A percentile compares a stretch with the other conserved stretches of the same genome.
Conservation (phyloP, 176 grass and related monocot species). For the Musa troglodytarum region DNA sequence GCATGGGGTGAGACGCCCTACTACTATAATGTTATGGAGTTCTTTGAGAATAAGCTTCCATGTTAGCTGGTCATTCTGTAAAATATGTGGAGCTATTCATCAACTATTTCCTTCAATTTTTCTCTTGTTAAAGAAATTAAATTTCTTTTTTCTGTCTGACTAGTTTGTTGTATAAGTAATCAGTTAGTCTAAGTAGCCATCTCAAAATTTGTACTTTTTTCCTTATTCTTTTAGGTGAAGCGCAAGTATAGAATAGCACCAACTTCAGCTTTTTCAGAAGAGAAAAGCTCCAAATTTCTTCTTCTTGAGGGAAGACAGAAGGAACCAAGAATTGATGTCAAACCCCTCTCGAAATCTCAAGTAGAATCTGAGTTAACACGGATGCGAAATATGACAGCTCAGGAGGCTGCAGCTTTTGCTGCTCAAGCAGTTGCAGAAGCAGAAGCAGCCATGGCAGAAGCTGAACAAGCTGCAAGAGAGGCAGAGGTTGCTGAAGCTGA, state of each 20-base stretch:
- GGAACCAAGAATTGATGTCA: conserved; percentile 27
- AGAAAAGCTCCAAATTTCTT: conserved; percentile 32
- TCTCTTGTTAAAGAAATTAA: not conserved
- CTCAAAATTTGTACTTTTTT: conserved; percentile 3
- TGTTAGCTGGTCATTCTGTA: no score
- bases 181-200: not conserved
- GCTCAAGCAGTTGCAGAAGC: conserved; percentile 84
- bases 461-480: conserved; percentile 64
- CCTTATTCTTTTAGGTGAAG: conserved; percentile 44
- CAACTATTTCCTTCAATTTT: not conserved
- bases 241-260: conserved; percentile 71
- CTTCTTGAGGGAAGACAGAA: conserved; percentile 25
- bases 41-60: no score
- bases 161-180: not conserved
- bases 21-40: no score
- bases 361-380: conserved; percentile 46
- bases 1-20: no score
- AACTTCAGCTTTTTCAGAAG: conserved; percentile 25
- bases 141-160: no score
- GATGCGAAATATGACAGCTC: conserved; percentile 46
- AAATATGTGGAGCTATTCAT: no score
- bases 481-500: conserved; percentile 68
- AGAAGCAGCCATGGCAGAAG: conserved; percentile 58
- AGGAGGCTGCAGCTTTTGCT: conserved; percentile 71
- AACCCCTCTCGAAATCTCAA: conserved; percentile 38